Base-by-base conservation (phyloP, 1,284 basidiomycete species). In the Malassezia globosa region DNA sequence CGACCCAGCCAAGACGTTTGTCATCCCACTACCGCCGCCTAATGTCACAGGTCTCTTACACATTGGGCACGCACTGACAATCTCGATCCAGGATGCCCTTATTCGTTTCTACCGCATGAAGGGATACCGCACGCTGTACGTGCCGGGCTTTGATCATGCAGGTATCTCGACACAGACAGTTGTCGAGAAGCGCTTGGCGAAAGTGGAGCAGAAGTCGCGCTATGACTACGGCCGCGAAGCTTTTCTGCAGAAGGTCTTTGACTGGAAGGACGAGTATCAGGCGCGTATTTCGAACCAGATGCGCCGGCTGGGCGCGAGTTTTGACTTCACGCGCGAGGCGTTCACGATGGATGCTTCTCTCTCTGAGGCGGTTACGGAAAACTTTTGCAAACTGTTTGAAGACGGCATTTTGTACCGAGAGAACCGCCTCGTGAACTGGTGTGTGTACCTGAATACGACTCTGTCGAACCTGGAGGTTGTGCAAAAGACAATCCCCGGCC, bases 91-190 rank as follows among this genome's bases (percentile, higher is more conserved):
- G 72, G 94, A 99, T 72, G 76, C 81, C 2, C 75, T 70, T 35
- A 55, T 68, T 36, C 53, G 67, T 36, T 69, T 56, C 52, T 59
- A 69, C 58, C 59, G 67, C 42, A 99, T 99, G 94, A 76, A 85
- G 45, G 92, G 92, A 3, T 88, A 84, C 75, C 87, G 87, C 4
- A 84, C 84, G 0, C 77, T 96, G 1, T 97, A 85, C 67, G 81
- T 84, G 3, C 94, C 94, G 0, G 94, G 94, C 7, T 97, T 90
- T 67, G 94, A 99, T 73, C 94, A 99, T 69, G 94, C 94, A 4
- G 90, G 92, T 63, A 97, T 99, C 58, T 92, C 92, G 0, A 97
- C 94, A 0, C 94, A 99, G 73, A 88, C 87, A 41, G 92, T 99
- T 23, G 94, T 97, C 3, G 94, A 97, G 73, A 89, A 88, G 73